These are phyloP conservation scores for Pterulicium gracile DNA, from an alignment of 1,284 basidiomycete species.

Conservation along the genomic window DNA sequence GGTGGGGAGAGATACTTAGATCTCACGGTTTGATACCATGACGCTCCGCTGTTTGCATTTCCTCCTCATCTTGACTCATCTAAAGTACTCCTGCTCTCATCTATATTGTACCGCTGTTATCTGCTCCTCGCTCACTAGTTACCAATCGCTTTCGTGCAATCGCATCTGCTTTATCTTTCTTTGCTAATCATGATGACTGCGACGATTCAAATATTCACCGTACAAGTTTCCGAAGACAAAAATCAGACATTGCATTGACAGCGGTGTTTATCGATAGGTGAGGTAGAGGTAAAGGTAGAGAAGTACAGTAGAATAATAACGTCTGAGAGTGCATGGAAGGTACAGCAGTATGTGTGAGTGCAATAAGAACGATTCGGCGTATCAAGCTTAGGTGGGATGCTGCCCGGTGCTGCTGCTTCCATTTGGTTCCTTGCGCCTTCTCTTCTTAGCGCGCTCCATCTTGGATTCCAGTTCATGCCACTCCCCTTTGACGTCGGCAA, in stretches of 20 bases:
- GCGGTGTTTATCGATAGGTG: too few species aligned
- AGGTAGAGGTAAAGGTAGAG: too few species aligned
- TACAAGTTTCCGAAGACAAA: too few species aligned
- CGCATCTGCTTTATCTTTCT: too few species aligned
- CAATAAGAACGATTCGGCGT: too few species aligned
- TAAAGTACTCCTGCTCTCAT: slow-evolving; percentile 7
- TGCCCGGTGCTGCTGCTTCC: slow-evolving; percentile 7
- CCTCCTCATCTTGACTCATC: slow-evolving; percentile 11
- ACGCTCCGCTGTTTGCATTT: slow-evolving; percentile 11
- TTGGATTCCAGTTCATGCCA: slow-evolving; percentile 94
- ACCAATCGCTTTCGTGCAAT: not conserved
- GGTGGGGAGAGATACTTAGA: slow-evolving; percentile 57
- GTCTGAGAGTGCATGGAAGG: too few species aligned
- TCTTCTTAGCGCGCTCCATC: slow-evolving; percentile 70
- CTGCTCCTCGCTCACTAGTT: too few species aligned
- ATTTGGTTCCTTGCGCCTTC: slow-evolving; percentile 29
- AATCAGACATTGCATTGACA: too few species aligned
- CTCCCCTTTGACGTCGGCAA: slow-evolving; percentile 75
- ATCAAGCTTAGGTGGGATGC: slow-evolving; percentile 3
- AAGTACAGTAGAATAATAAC: too few species aligned
- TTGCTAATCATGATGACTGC: too few species aligned
- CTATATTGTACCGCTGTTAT: slow-evolving; percentile 3
- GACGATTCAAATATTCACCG: too few species aligned
- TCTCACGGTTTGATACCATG: slow-evolving; percentile 45
- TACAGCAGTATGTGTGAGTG: too few species aligned